These are phyloP conservation scores for Brassica incana DNA, from an alignment of 345 rosid species.

Conservation along the genomic window DNA sequence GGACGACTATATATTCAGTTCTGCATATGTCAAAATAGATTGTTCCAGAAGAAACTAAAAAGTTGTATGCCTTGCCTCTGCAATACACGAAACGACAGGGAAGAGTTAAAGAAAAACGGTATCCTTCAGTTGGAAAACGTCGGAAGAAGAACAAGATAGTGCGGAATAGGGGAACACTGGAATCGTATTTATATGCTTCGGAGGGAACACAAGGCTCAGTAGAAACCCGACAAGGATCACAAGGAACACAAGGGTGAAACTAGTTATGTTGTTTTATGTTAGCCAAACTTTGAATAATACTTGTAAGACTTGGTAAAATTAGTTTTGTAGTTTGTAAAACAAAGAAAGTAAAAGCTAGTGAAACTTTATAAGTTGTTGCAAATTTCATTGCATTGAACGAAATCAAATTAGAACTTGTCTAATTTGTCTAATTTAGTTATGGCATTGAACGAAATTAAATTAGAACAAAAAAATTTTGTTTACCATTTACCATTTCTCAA, in stretches of 20 bases:
- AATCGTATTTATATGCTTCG: background rate
- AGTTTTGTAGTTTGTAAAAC: background rate
- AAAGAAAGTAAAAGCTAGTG: too few species aligned
- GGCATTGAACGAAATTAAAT: too few species aligned
- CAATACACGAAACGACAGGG: background rate
- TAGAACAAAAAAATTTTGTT: too few species aligned
- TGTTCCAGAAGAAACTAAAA: background rate
- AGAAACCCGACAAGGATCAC: background rate
- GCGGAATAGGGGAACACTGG: background rate
- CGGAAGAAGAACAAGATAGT: background rate
- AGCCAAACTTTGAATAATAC: background rate
- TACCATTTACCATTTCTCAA: too few species aligned
- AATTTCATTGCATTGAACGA: too few species aligned
- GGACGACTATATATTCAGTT: background rate
- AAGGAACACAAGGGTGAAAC: background rate
- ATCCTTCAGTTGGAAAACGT: background rate
- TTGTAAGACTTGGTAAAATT: too few species aligned
- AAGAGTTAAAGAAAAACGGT: background rate
- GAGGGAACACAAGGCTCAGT: too few species aligned
- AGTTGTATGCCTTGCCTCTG: background rate
- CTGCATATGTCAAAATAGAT: background rate
- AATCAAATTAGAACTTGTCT: too few species aligned
- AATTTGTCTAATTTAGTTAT: too few species aligned
- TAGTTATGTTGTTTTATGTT: background rate
- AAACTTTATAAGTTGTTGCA: too few species aligned